Base-by-base conservation (phyloP, 1,139 yeast species). In the Geotrichum armillariae region DNA sequence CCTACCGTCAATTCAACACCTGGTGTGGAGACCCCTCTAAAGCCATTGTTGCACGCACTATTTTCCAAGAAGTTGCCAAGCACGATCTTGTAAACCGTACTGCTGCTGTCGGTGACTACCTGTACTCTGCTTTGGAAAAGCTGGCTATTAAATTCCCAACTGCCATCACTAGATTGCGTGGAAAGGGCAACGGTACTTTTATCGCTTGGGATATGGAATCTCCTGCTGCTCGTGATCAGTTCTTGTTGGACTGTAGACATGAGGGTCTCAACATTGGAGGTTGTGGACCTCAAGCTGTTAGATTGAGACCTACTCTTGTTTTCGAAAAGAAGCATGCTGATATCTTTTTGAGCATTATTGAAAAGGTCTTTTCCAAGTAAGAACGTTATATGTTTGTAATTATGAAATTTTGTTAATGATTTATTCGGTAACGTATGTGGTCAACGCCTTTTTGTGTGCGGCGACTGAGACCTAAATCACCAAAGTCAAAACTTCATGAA, bases 11-110 rank as follows among this genome's bases (percentile, higher is more conserved):
- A 74, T 85, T 85, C 77, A 85, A 85, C 80, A 85, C 95, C 54
- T 85, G 95, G 95, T 84, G 91, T 69, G 95, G 95, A 60, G 95
- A 85, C 73, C 90, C 93, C 65, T 82, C 89, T 55, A 81, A 85
- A 71, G 79, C 86, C 64, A 72, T 85, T 60, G 76, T 86, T 64
- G 85, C 91, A 50, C 81, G 82, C 58, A 79, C 85, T 56, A 84
- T 85, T 60, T 81, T 80, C 66, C 70, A 76, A 56, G 90, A 85
- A 68, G 71, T 85, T 49, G 69, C 72, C 53, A 80, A 80, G 64
- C 72, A 84, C 67, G 76, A 82, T 60, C 76, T 85, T 59, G 77
- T 79, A 35, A 70, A 71, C 34, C 71, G 77, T 54, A 78, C 86
- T 47, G 74, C 73, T 20, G 70, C 73, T 59, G 83, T 83, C 35